Evolutionary conservation across 805 yeast genomes (phyloP).

Genomic region (Candida broadrunensis): DNA sequence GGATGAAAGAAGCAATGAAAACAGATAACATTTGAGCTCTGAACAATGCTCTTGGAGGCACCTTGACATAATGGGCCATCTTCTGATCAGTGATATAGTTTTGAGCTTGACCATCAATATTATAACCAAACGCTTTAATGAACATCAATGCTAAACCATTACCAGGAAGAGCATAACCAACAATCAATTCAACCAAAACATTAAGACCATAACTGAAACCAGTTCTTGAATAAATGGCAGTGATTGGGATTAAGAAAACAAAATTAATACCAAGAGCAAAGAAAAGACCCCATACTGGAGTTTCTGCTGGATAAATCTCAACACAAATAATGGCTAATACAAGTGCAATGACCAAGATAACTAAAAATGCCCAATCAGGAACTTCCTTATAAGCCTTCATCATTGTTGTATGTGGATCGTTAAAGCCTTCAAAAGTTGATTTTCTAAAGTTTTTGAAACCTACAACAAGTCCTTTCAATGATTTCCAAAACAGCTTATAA

Average conservation of each 20-base stretch:
- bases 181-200: slow-evolving; percentile 53
- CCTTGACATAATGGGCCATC: slow-evolving; percentile 33
- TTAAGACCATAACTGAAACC: slow-evolving; percentile 48
- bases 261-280: slow-evolving; percentile 49
- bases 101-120: slow-evolving; percentile 29
- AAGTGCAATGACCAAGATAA: slow-evolving; percentile 21
- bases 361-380: slow-evolving; percentile 30
- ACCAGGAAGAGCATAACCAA: slow-evolving; percentile 25
- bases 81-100: slow-evolving; percentile 28
- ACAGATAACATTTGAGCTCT: slow-evolving; percentile 24
- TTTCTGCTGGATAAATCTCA: slow-evolving; percentile 34
- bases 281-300: slow-evolving; percentile 62
- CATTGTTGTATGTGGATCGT: slow-evolving; percentile 27
- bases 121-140: slow-evolving; percentile 21
- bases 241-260: slow-evolving; percentile 49
- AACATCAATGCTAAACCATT: slow-evolving; percentile 20
- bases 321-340: slow-evolving; percentile 30
- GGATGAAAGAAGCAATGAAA: slow-evolving; percentile 16
- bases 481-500: slow-evolving; percentile 10
- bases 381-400: slow-evolving; percentile 33
- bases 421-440: slow-evolving; percentile 12
- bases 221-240: slow-evolving; percentile 47
- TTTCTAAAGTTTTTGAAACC: slow-evolving; percentile 8
- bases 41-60: slow-evolving; percentile 41
- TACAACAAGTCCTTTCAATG: slow-evolving; percentile 7